Base-by-base conservation (phyloP, 805 yeast species). In the Myxozyma monticola region DNA sequence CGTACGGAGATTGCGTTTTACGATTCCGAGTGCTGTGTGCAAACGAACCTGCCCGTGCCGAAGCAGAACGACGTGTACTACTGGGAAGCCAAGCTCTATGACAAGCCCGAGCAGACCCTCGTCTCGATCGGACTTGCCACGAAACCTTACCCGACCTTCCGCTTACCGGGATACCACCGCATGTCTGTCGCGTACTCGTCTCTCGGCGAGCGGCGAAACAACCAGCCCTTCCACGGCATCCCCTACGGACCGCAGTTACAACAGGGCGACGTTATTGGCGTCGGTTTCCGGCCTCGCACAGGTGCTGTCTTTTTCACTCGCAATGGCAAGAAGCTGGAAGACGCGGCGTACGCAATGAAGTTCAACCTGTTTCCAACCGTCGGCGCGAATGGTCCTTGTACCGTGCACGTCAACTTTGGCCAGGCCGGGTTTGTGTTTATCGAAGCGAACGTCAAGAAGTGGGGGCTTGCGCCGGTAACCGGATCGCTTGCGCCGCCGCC, bases 401-500 rank as follows among this genome's bases (percentile, higher is more conserved):
- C 83, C 6, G 72, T 93, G n/a, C 90, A 86, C 67, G 95, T 86
- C 9, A 93, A 88, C 63, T 69, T 93, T 48, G 99, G 99, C 17
- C 91, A 87, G 60, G 75, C 81, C 49, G 97, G 96, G 1, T 89
- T 79, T 69, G 96, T 90, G 1, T 88, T 78, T 64, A 87, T 90
- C 42, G 96, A 90, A 65, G 96, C 88, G 1, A 88, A 89, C 64
- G 96, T 90, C 33, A 89, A 89, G 65, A 88, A 86, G 65, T 89
- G 96, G 96, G 96, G 96, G 4, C 84, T 85, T 62, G 96, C 95
- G n/a, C 91, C 93, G 2, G 75, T 84, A 34, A 86, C 84, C 59
- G 99, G 98, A 1, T 78, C 76, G 42, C 84, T 89, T 51, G 84
- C 95, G 2, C 95, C 98, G 4, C 96, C 98, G 2, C 99, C 99